Evolutionary conservation across 2,329 filamentous ascomycete species (phyloP).

Genomic region (Aspergillus fructus): DNA sequence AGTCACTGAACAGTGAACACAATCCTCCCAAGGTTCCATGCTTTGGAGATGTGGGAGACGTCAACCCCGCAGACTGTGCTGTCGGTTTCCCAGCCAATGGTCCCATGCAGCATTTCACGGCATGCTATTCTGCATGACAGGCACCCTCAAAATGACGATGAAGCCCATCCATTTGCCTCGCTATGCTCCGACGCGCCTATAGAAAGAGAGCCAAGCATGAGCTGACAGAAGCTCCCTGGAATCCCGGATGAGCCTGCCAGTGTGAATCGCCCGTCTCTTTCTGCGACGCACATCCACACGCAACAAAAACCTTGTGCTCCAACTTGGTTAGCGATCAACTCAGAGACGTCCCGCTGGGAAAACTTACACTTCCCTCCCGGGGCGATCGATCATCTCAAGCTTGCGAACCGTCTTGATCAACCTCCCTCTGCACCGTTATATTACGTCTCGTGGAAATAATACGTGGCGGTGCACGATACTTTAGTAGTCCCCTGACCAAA

Average conservation of each 20-base stretch:
- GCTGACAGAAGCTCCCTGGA: not conserved
- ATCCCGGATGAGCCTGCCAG: not conserved
- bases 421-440: not conserved
- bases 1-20: not conserved
- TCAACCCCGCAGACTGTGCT: constrained; percentile 1
- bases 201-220: not conserved
- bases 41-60: not conserved
- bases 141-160: not conserved
- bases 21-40: not conserved
- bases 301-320: not conserved
- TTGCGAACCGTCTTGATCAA: not conserved
- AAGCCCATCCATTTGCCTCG: not conserved
- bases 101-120: not conserved
- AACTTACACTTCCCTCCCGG: not conserved
- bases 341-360: not conserved
- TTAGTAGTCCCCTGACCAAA: not conserved
- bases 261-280: not conserved
- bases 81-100: constrained; percentile 2
- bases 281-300: not conserved
- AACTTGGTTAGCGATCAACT: not conserved
- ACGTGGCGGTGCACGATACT: constrained; percentile 7
- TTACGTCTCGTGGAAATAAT: not conserved
- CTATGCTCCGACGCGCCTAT: not conserved
- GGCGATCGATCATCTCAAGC: not conserved
- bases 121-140: not conserved